Conservation (phyloP, 345 rosid species). For the Lagerstroemia speciosa region DNA sequence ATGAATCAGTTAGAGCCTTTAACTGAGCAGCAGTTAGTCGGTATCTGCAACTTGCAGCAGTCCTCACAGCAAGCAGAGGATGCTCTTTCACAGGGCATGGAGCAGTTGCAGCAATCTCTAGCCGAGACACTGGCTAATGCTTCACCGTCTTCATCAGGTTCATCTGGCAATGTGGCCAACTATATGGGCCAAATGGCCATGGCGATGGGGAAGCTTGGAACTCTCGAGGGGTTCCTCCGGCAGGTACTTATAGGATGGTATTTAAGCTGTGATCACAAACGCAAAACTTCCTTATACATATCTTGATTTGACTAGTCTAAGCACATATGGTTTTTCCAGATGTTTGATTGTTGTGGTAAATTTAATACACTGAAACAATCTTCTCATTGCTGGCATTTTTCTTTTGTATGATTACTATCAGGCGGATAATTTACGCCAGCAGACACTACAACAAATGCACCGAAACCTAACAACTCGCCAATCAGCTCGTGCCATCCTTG, state of each 20-base stretch:
- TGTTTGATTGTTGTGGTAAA: too few species aligned
- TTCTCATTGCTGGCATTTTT: neutral
- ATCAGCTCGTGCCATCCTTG: constrained; percentile 59
- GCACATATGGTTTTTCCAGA: too few species aligned
- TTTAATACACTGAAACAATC: neutral
- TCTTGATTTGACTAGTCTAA: too few species aligned
- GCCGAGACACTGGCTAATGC: constrained; percentile 41
- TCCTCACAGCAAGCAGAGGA: constrained; percentile 45
- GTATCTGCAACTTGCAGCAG: constrained; percentile 39
- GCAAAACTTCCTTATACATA: too few species aligned
- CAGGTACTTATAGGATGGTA: neutral
- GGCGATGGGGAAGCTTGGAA: constrained; percentile 5
- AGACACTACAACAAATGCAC: constrained; percentile 57
- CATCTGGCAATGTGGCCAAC: neutral
- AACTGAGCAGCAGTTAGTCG: constrained; percentile 36
- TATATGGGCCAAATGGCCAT: constrained; percentile 7
- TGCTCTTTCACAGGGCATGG: constrained; percentile 57
- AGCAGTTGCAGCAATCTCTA: constrained; percentile 71
- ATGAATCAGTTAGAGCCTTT: constrained; percentile 41
- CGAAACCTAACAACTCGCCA: constrained; percentile 57
- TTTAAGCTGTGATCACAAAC: too few species aligned
- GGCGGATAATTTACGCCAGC: constrained; percentile 63
- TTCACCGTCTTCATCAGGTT: constrained; percentile 24
- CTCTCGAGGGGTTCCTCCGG: neutral
- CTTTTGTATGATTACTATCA: constrained; percentile 6